Evolutionary conservation across 768 basidiomycete species (phyloP), one percentile per base, ranked within the genome.

Genomic region (Collybia mongolica): DNA sequence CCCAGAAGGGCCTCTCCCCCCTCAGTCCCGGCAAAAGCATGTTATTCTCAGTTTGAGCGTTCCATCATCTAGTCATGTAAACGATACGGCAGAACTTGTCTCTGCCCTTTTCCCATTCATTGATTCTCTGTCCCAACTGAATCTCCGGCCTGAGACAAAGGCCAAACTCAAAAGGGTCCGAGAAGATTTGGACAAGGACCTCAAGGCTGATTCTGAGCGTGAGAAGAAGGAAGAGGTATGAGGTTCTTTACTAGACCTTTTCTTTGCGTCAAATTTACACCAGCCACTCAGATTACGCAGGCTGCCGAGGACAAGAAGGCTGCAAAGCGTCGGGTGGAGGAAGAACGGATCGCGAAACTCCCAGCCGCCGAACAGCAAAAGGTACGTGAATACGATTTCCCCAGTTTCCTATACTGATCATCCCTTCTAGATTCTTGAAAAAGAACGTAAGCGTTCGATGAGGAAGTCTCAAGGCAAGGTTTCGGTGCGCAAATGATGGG

Each of bases 331-430:
- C 82, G 76, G 63, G 82, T 80, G 2, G 88, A 90, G 64, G 79
- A 91, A 55, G 91, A 90, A 52, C 76, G 81, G 55, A 65, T 91
- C 37, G 73, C 86, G 28, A 84, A 81, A 60, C 77, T 93, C 48
- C 87, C 85, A 59, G 76, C 90, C 24, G 77, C 83, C 17, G 90
- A 93, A 58, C 91, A 93, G 72, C 83, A 85, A 73, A 93, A 93
- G 82, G 88, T 84, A 45, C 42, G 62, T 54, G 9, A 5, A 51
- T 18, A 15, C 41, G 49, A 23, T 18, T 50, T 28, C 18, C 40
- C 35, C 19, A 6, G 29, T 36, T n/a, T 9, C 5, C 29, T 1
- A 5, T 11, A 9, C 48, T 58, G 40, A 57, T 36, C 51, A 14
- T 18, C 7, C 23, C 52, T 26, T 28, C 0, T 50, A 88, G 84